Base-by-base conservation (phyloP, 1,139 yeast genomes). In the Diutina sp. region DNA sequence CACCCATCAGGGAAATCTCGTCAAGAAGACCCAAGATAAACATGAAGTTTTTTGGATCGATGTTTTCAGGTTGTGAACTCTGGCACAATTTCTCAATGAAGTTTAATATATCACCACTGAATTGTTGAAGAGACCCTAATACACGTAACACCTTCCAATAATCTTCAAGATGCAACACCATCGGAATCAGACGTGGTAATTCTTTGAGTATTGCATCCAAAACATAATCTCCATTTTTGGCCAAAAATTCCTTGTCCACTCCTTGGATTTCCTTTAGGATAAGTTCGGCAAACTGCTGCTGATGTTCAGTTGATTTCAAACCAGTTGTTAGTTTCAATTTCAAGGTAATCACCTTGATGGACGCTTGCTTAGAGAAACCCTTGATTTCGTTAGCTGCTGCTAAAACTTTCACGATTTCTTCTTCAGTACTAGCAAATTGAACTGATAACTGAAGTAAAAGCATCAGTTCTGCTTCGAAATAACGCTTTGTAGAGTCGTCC, bases 1-100 rank as follows among this genome's bases (percentile, higher is more conserved):
- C 90, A 3, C 96, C 96, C 54, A 85, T 81, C 1, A 91, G 86
- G 0, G 95, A 87, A 29, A 90, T 77, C 61, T 88, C 96, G 66
- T 89, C 96, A 52, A 89, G 70, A 29, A 88, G 70, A 1, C 90
- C 91, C 51, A 90, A 71, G 18, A 85, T 65, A 60, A 80, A 76
- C 79, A 85, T 79, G 62, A 82, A 87, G 63, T 84, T 87, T 1
- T 69, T 68, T 1, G 74, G 71, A 8, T 66, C 71, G 18, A 85
- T 71, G 32, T 75, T 71, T 4, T 66, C 62, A 6, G 41, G 41
- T 9, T n/a, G 41, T 3, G 77, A 69, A 4, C 69, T 65, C 7
- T 68, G 68, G 3, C 84, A 65, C 8, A 84, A 63, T 1, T 69
- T 66, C 52, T 78, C 79, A 46, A 83, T 70, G 61, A 83, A 83